Base-by-base conservation (phyloP, 2,329 filamentous ascomycete species). In the Malbranchea zuffiana region DNA sequence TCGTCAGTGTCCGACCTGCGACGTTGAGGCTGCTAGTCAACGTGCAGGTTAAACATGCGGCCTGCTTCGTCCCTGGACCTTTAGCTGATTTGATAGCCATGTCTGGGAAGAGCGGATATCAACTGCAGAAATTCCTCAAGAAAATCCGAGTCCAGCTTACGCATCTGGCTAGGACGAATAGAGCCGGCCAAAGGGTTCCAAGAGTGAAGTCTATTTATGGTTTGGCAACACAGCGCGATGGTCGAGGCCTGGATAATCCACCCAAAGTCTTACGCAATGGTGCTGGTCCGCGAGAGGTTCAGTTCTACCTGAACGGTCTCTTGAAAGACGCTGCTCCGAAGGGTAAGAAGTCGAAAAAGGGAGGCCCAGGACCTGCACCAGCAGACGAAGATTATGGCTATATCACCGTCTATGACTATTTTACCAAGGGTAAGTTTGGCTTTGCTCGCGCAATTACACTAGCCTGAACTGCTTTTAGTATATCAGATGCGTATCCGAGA, bases 1-100 rank as follows among this genome's bases (percentile, higher is more conserved):
- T 72, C 48, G 62, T 73, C 7, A 78, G 73, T 47, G 69, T 75
- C 19, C 71, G 77, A 4, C 67, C 72, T 2, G 68, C 72, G 2
- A 71, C 72, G 10, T 67, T 65, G 25, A 65, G 74, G 3, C 57
- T 80, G 3, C 50, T 80, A 1, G 52, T 80, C 8, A 80, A 81
- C 39, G 59, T 80, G 3, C 77, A 80, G 40, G 73, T 79, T 17
- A 72, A 72, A 6, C 69, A 70, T 29, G 63, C 66, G 2, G 72
- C 74, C 0, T 78, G 75, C 48, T 75, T 74, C 53, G 62, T 71
- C 44, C 47, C 62, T 2, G 62, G 61, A 1, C 53, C 56, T 2
- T 52, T 77, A 13, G 37, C 34, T 3, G 21, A 45, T 0, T 39
- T 69, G 1, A 61, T 70, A 7, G 23, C 35, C 0, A 49, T 53